Evolutionary conservation across 208 protist species (phyloP), one percentile per base, ranked within the genome.

Genomic region (Angomonas deanei): DNA sequence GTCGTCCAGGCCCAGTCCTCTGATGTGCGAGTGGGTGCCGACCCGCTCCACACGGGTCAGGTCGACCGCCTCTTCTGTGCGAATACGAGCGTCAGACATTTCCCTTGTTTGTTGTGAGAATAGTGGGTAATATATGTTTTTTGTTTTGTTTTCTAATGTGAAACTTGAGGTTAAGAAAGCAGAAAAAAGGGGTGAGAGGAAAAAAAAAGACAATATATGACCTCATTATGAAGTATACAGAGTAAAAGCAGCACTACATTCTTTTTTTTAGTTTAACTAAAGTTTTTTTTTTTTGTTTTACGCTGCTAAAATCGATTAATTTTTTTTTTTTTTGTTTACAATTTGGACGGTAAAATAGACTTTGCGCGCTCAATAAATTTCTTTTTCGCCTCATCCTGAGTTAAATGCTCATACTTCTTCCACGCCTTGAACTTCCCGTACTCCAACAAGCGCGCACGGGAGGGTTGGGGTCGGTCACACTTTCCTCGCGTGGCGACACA

Each of bases 1-100:
- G 76, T 99, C 98, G 79, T 99, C 96, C 31, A 99, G 86, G 38
- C 99, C 99, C 0, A 99, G 89, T 19, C 99, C 99, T 57, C 96
- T 92, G 84, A 99, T 99, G 88, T 99, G 99, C 8, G 98, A 99
- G 75, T 99, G 99, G 3, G 98, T 97, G 66, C 97, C 98, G 34
- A 99, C 97, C 28, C 97, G 89, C 82, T 99, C 97, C 27, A 98
- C 93, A 19, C 96, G 84, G 13, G 94, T 98, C 33, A 99, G 78
- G 69, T 99, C 97, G 63, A 97, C 96, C n/a, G 87, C 90, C 78
- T 98, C 97, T 52, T 91, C 86, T 6, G 90, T 92, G 11, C 88
- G 90, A 68, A 96, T 91, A 2, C 56, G 76, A 28, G 72, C 61
- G 58, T 87, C 85, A 10, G 82, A 42, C 84, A 91, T 95, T n/a